phyloP scores from a whole-genome alignment of 331 rosid genomes.

The Spiraea crenata region DNA sequence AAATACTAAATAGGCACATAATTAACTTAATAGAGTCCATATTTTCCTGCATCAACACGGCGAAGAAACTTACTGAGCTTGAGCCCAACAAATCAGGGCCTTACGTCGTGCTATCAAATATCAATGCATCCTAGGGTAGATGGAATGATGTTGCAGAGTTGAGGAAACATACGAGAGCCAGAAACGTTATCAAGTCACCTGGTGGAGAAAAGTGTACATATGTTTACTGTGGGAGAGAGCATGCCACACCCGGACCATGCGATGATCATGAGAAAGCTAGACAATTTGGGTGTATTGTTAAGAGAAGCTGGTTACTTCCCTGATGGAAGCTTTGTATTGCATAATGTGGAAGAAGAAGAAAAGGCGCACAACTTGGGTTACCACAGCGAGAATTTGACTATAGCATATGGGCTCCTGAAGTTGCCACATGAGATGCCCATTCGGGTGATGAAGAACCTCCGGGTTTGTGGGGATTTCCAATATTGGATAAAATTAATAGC shows the following conservation, averaged over 20 bases:
- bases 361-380: slow-evolving; percentile 39
- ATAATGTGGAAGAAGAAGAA: slow-evolving; percentile 55
- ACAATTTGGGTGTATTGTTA: slow-evolving; percentile 24
- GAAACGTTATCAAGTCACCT: slow-evolving; percentile 40
- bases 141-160: slow-evolving; percentile 47
- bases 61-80: slow-evolving; percentile 20
- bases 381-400: slow-evolving; percentile 51
- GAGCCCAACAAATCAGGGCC: slow-evolving; percentile 12
- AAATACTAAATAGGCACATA: too few relatives aligned
- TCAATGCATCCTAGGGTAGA: slow-evolving; percentile 33
- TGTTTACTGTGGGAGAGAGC: slow-evolving; percentile 14
- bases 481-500: slow-evolving; percentile 37
- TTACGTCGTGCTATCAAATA: slow-evolving; percentile 44
- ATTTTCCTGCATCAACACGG: too few relatives aligned
- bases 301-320: slow-evolving; percentile 34
- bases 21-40: too few relatives aligned
- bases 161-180: slow-evolving; percentile 31
- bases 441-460: slow-evolving; percentile 41
- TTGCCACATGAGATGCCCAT: slow-evolving; percentile 35
- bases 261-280: slow-evolving; percentile 39
- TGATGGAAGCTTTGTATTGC: slow-evolving; percentile 43
- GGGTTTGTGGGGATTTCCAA: slow-evolving; percentile 43
- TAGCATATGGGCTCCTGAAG: slow-evolving; percentile 41
- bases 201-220: slow-evolving; percentile 34
- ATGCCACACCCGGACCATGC: slow-evolving; percentile 26